A percentile compares a stretch with the other conserved stretches of the same genome.
phyloP scores from a whole-genome alignment of 1,284 basidiomycete genomes.

The Volvariella surrecta region DNA sequence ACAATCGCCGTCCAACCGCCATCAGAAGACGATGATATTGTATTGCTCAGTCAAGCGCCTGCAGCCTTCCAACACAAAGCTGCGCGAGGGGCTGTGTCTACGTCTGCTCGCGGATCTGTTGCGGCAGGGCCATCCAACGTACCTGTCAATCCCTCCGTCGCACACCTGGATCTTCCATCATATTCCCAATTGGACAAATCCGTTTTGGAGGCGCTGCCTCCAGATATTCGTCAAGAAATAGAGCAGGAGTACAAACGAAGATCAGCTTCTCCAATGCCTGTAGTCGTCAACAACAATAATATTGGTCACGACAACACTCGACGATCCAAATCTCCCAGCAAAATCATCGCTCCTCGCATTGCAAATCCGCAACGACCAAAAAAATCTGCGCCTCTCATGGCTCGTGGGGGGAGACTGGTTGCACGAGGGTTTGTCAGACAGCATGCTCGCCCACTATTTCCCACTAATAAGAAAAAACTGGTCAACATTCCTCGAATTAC shows the following conservation, averaged over 20 bases:
- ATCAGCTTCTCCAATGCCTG: slow-evolving; percentile 35
- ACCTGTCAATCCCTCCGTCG: slow-evolving; percentile 7
- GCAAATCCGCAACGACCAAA: not conserved
- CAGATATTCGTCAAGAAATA: slow-evolving; percentile 62
- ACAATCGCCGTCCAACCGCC: slow-evolving; percentile 25
- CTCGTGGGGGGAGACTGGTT: not conserved
- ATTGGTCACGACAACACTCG: slow-evolving; percentile 59
- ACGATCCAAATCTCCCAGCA: slow-evolving; percentile 40
- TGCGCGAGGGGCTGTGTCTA: not conserved
- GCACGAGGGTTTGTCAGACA: slow-evolving; percentile 5
- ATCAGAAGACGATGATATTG: not conserved
- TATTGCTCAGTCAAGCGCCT: no score
- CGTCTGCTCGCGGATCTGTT: no score
- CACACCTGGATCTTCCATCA: slow-evolving; percentile 43
- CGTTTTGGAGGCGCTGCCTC: slow-evolving; percentile 66
- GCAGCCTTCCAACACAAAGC: no score
- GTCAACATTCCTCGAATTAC: slow-evolving; percentile 48
- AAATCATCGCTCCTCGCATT: slow-evolving; percentile 2
- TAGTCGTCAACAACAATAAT: slow-evolving; percentile 22
- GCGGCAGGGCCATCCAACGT: no score
- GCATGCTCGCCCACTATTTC: slow-evolving; percentile 5
- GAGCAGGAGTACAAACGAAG: slow-evolving; percentile 57
- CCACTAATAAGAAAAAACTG: slow-evolving; percentile 18
- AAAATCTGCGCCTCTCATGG: slow-evolving; percentile 7
- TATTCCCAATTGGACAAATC: slow-evolving; percentile 70